Evolutionary conservation across 495 filamentous ascomycete genomes (phyloP), one percentile per base, ranked within the genome.

Genomic region (Hyaloscypha bicolor): DNA sequence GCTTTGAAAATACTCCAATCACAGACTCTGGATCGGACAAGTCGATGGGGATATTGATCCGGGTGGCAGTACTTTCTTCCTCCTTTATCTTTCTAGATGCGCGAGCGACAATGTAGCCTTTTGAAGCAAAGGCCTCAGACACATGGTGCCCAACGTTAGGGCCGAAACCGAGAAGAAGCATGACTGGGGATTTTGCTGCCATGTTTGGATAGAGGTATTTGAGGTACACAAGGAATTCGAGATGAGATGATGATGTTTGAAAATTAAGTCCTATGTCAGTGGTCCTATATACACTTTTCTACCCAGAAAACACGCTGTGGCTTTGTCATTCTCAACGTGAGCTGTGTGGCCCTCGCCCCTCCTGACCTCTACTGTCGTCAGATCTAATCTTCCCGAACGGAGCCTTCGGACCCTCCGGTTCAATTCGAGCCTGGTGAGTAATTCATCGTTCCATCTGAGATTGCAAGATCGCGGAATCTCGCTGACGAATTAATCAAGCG

Each of bases 91-190:
- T 71, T 63, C 80, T 68, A 35, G 80, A 69, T 32, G 77, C 71
- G 55, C 75, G 63, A 12, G 79, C 81, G 53, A 81, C 73, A 52
- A 74, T 79, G 77, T 81, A 82, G 73, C 80, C 80, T 65, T 79
- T 78, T n/a, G 76, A 64, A 25, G 76, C 75, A 71, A 83, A 82
- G 55, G 73, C 67, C 37, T 64, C 57, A 55, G 76, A 73, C 33
- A 79, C 75, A 58, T 55, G 9, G 25, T 73, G 66, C 9, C 81
- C 81, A 51, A 83, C 68, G 60, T 80, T 80, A 64, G 80, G 65
- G 6, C 81, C 81, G n/a, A 31, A 25, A 48, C 65, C 66, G 55
- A 68, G 66, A 60, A 68, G 33, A 53, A 68, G 66, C 33, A 64
- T 55, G 60, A 68, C 61, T 63, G 61, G 61, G 31, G 65, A 67